A percentile compares a stretch with the other conserved stretches of the same genome.
phyloP scores from a whole-genome alignment of 768 basidiomycete genomes.

The Fistulinella prunicolor region DNA sequence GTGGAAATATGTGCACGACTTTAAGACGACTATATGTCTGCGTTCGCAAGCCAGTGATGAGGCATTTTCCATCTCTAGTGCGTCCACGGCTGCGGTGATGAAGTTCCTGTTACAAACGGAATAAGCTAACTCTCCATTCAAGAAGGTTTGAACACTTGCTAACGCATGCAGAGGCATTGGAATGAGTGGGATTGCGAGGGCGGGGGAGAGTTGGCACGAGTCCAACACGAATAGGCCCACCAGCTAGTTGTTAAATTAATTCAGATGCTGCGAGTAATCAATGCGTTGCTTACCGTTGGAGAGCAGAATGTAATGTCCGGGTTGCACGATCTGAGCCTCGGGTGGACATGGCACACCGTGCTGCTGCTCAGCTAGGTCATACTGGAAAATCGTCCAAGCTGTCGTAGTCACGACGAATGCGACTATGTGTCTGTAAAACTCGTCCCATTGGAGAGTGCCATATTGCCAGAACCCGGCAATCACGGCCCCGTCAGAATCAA shows the following conservation, averaged over 20 bases:
- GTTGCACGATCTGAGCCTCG: background rate
- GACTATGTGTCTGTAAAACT: background rate
- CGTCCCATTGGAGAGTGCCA: background rate
- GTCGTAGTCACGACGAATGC: background rate
- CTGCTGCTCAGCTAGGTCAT: background rate
- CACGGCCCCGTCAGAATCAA: background rate
- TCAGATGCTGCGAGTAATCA: background rate
- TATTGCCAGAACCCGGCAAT: background rate
- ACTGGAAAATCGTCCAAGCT: background rate
- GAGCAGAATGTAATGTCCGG: background rate
- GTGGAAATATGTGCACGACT: constrained; percentile 21
- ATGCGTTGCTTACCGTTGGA: background rate
- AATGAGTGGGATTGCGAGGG: background rate
- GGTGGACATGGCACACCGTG: background rate
- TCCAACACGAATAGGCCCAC: background rate
- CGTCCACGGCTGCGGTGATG: background rate
- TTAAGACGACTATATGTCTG: constrained; percentile 1
- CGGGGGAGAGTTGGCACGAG: background rate
- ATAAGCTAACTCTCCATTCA: background rate
- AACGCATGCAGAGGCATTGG: background rate
- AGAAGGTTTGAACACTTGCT: background rate
- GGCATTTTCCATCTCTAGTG: background rate
- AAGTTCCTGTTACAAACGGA: background rate
- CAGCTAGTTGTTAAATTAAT: background rate
- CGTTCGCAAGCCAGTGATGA: background rate